phyloP scores from a whole-genome alignment of 2,329 filamentous ascomycete genomes.

The Zasmidium cellare region DNA sequence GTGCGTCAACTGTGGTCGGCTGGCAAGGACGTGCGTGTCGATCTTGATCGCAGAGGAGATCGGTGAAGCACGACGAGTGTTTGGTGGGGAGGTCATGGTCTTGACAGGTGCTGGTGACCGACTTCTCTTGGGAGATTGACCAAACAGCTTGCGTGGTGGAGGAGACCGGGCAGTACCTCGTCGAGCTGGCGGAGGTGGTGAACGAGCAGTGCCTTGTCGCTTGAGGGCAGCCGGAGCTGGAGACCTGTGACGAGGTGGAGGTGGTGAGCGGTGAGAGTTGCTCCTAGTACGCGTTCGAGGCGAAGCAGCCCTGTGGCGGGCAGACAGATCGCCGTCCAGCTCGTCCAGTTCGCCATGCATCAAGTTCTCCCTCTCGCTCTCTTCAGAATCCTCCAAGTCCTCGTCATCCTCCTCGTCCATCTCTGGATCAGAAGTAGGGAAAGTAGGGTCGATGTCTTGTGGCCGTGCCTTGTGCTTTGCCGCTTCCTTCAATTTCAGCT shows the following conservation, averaged over 20 bases:
- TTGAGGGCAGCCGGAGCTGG: conserved; percentile 33
- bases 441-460: conserved; percentile 97
- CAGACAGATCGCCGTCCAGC: conserved; percentile 37
- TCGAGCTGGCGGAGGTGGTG: conserved; percentile 33
- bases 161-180: conserved; percentile 34
- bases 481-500: conserved; percentile 75
- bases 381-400: conserved; percentile 57
- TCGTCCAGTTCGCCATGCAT: conserved; percentile 58
- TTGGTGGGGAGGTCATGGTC: conserved; percentile 66
- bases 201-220: conserved; percentile 27
- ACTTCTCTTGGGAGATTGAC: conserved; percentile 68
- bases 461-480: conserved; percentile 80
- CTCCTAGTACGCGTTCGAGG: conserved; percentile 15
- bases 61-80: conserved; percentile 51
- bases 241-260: conserved; percentile 43
- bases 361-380: conserved; percentile 65
- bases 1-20: conserved; percentile 67
- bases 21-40: conserved; percentile 46
- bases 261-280: conserved; percentile 36
- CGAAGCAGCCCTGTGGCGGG: conserved; percentile 37
- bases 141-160: conserved; percentile 60
- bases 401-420: conserved; percentile 74
- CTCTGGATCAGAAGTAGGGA: conserved; percentile 91
- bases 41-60: conserved; percentile 47
- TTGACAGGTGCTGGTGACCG: conserved; percentile 42